Evolutionary conservation across 2,329 filamentous ascomycete species (phyloP).

Genomic region (Talaromyces piceae): DNA sequence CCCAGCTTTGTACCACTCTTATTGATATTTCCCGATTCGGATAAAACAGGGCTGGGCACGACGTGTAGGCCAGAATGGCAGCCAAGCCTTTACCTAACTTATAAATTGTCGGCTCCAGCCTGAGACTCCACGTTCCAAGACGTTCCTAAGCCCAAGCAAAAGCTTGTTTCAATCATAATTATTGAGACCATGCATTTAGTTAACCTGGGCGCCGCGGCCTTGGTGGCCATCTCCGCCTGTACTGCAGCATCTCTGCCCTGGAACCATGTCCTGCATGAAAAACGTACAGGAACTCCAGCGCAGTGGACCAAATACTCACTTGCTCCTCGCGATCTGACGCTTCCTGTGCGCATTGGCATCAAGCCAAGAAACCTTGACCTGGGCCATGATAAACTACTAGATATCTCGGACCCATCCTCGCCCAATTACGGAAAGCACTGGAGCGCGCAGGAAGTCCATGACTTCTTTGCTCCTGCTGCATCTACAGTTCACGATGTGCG

Average conservation of each 20-base stretch:
- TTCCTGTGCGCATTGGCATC: conserved; percentile 1
- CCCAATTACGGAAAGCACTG: conserved; percentile 3
- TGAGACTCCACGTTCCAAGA: background rate
- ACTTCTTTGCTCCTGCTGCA: background rate
- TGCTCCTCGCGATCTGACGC: background rate
- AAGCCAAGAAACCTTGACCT: background rate
- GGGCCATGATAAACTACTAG: conserved; percentile 3
- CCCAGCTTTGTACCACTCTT: too few species aligned
- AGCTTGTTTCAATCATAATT: background rate
- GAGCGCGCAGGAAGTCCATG: background rate
- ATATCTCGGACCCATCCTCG: background rate
- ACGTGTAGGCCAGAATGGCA: background rate
- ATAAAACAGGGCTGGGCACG: background rate
- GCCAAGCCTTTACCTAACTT: background rate
- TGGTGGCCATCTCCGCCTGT: background rate
- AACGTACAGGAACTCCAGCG: background rate
- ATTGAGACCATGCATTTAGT: background rate
- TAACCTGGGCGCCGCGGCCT: background rate
- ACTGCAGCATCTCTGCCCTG: background rate
- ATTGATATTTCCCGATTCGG: background rate
- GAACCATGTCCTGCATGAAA: background rate
- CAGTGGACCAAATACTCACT: background rate
- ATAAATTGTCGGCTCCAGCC: background rate
- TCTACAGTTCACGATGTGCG: background rate
- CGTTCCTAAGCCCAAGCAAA: background rate